Evolutionary conservation across 441 rosid genomes (phyloP).

Genomic region (Brassica balearica): DNA sequence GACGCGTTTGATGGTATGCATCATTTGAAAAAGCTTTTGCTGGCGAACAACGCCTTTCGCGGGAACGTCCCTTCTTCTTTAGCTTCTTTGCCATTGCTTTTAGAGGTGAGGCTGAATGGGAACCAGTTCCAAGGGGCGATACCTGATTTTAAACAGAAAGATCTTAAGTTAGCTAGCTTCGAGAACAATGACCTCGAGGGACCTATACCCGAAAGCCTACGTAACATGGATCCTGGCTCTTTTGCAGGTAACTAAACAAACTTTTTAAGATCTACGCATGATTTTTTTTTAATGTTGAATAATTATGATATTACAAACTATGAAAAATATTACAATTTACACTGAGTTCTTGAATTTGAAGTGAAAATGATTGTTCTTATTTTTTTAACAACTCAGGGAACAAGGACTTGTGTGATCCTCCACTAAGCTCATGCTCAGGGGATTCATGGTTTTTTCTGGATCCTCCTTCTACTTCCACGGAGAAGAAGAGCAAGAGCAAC

Average conservation of each 20-base stretch:
- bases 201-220: conserved; percentile 76
- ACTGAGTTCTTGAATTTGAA: conserved; percentile 25
- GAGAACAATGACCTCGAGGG: conserved; percentile 83
- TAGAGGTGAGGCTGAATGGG: conserved; percentile 70
- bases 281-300: too few species aligned
- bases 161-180: conserved; percentile 55
- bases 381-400: conserved; percentile 58
- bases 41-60: conserved; percentile 68
- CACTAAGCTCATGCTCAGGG: conserved; percentile 54
- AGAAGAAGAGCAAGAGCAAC: neutral
- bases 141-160: conserved; percentile 61
- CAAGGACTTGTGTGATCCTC: conserved; percentile 67
- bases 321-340: too few species aligned
- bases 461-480: conserved; percentile 10
- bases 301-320: too few species aligned
- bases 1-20: conserved; percentile 72
- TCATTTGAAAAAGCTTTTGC: conserved; percentile 64
- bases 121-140: conserved; percentile 68
- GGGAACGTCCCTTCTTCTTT: conserved; percentile 70
- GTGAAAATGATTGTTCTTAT: conserved; percentile 2
- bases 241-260: conserved; percentile 63
- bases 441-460: neutral
- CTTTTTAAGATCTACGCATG: conserved; percentile 15
- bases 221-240: conserved; percentile 52
- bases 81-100: conserved; percentile 57